Conservation (phyloP, 2,329 filamentous ascomycete genomes). For the Byssothecium circinans region DNA sequence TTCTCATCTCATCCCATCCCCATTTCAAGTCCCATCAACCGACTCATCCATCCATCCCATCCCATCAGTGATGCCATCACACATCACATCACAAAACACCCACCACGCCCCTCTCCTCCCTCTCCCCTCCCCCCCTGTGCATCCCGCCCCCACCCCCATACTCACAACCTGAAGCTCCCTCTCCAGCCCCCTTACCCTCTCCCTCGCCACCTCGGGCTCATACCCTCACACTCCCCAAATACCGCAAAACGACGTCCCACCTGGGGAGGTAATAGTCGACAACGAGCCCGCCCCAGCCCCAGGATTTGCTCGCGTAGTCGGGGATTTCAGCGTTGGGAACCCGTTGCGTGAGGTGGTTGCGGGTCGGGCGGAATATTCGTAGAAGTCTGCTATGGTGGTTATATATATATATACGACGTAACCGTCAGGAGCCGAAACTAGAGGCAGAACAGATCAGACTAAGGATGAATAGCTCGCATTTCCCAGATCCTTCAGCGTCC, state of each 20-base stretch:
- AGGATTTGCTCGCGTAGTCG: slow-evolving; percentile 55
- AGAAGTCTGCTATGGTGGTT: slow-evolving; percentile 35
- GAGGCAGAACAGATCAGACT: no score
- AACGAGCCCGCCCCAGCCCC: slow-evolving; percentile 49
- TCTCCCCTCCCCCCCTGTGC: slow-evolving; percentile 1
- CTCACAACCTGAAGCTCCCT: slow-evolving; percentile 2
- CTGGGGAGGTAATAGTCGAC: slow-evolving; percentile 51
- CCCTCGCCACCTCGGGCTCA: slow-evolving; percentile 11
- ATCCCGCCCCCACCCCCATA: neutral
- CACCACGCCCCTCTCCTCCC: slow-evolving; percentile 16
- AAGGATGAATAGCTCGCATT: no score
- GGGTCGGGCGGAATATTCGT: slow-evolving; percentile 37
- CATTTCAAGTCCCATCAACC: no score
- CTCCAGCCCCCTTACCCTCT: slow-evolving; percentile 10
- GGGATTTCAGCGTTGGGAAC: slow-evolving; percentile 52
- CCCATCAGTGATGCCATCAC: no score
- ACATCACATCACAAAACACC: neutral
- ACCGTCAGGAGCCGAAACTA: no score
- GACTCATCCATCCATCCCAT: no score
- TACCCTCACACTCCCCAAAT: slow-evolving; percentile 30
- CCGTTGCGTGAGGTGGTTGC: slow-evolving; percentile 56
- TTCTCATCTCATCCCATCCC: no score
- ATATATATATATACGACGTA: no score
- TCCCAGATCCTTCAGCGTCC: no score
- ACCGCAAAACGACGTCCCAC: slow-evolving; percentile 52